Evolutionary conservation across 148 eudicot genomes (phyloP).

Genomic region (Bassia scoparia): DNA sequence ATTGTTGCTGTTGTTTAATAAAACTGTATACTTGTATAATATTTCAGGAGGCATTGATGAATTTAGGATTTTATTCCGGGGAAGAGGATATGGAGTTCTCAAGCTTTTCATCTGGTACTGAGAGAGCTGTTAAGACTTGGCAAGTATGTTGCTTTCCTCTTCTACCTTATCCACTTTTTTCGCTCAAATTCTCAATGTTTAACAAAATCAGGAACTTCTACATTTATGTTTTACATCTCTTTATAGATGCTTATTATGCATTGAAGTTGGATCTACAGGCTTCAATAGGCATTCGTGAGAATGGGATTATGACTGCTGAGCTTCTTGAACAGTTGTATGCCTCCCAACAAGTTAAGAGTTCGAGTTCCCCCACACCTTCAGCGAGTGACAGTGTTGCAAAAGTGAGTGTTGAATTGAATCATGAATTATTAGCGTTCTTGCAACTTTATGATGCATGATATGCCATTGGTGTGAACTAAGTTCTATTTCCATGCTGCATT

Average conservation of each 20-base stretch:
- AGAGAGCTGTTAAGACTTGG: conserved; percentile 94
- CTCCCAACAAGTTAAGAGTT: conserved; percentile 28
- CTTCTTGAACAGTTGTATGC: conserved; percentile 55
- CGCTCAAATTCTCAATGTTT: not conserved
- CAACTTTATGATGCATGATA: not conserved
- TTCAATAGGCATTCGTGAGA: conserved; percentile 50
- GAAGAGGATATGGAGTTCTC: conserved; percentile 90
- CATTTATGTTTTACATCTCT: too few relatives aligned
- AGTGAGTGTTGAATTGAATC: conserved; percentile 10
- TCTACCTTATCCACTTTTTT: not conserved
- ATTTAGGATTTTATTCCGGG: conserved; percentile 83
- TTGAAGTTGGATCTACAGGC: conserved; percentile 45
- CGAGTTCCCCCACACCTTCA: conserved; percentile 21
- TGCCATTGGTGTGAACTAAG: not conserved
- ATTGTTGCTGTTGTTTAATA: too few relatives aligned
- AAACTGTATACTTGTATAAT: not conserved
- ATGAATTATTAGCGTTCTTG: not conserved
- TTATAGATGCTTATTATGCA: not conserved
- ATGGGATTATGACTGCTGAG: conserved; percentile 76
- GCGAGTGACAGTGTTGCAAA: conserved; percentile 22
- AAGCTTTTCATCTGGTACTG: conserved; percentile 72
- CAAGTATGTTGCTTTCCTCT: conserved; percentile 55
- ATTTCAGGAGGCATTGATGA: conserved; percentile 72
- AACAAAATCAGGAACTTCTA: not conserved
- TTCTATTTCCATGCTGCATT: not conserved